Base-by-base conservation (phyloP, 768 basidiomycete genomes). In the Tulasnella sp. region DNA sequence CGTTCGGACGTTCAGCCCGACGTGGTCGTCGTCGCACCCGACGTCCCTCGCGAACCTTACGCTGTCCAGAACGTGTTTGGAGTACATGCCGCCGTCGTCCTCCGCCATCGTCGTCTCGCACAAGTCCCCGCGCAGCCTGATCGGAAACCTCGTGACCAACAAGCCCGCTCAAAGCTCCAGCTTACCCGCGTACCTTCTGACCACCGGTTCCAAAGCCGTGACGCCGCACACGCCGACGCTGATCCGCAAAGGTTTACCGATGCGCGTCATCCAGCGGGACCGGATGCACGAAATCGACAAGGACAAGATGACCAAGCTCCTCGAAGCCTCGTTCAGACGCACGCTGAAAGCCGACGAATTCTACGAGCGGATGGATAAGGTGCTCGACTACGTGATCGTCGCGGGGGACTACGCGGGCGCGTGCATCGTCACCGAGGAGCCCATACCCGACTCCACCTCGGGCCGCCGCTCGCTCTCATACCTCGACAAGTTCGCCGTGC, bases 61-160 rank as follows among this genome's bases (percentile, higher is more conserved):
- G 9, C 89, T 99, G 54, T 93, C 98, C 14, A 91, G 91, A 46
- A 93, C 91, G 50, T 99, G 98, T 85, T 89, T 99, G 58, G 87
- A 89, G 2, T 94, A 95, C 86, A 98, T 99, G 94, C 98, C 98
- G 1, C 90, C 93, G 9, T 90, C 94, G 3, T 96, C 97, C 1
- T 98, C 96, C 22, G 98, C 96, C 18, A 89, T 99, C 82, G 94
- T 99, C 92, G 98, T 99, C 75, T 97, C 96, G 20, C 98, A 99
- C 87, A 95, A 96, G 75, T 97, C 96, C 1, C 94, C 96, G 0
- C 95, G 95, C 81, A 95, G 95, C 2, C 91, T 99, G 81, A 99
- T 99, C 83, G 97, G 92, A 72, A 99, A 99, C 86, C 90, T 99
- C 40, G 97, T 99, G 84, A 99, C 97, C 44, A 99, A 99, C 86